Percentiles rank a stretch among this genome's conserved stretches.
Conservation (phyloP, 768 basidiomycete genomes). For the Dioszegia crocea region DNA sequence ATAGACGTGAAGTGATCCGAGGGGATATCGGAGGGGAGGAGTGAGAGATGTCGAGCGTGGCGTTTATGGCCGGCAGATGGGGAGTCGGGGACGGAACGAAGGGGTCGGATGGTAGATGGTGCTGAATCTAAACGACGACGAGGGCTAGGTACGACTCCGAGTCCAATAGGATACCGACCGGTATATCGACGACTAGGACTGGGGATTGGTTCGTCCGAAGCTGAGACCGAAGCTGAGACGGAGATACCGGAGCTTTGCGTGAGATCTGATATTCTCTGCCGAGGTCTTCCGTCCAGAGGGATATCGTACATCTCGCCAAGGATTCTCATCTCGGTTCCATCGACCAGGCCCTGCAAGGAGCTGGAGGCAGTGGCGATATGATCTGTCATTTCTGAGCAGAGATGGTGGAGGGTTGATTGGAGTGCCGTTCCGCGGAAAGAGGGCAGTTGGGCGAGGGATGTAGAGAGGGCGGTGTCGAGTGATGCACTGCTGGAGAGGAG, state of each 20-base stretch:
- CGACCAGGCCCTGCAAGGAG: slow-evolving; percentile 20
- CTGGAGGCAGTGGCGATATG: slow-evolving; percentile 33
- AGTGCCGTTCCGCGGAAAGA: slow-evolving; percentile 12
- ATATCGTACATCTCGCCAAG: slow-evolving; percentile 45
- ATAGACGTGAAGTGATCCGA: slow-evolving; percentile 38
- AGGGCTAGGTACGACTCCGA: slow-evolving; percentile 12
- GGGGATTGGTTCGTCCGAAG: no score
- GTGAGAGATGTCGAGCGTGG: slow-evolving; percentile 16
- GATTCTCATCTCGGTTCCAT: slow-evolving; percentile 26
- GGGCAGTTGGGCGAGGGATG: slow-evolving; percentile 15
- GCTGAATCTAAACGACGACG: no score
- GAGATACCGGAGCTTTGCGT: slow-evolving; percentile 7
- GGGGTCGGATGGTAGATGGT: background rate
- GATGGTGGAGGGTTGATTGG: slow-evolving; percentile 26
- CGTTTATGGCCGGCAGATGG: background rate
- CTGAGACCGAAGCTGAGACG: no score
- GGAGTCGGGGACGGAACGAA: background rate
- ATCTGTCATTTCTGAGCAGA: slow-evolving; percentile 29
- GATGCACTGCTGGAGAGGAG: slow-evolving; percentile 19
- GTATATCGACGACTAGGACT: no score
- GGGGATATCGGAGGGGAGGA: background rate
- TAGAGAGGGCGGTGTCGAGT: slow-evolving; percentile 21
- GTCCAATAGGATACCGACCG: background rate
- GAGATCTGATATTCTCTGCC: slow-evolving; percentile 9
- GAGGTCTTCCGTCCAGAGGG: slow-evolving; percentile 11